Conservation (phyloP, 305 asterid genomes). For the Fraxinus velutina region DNA sequence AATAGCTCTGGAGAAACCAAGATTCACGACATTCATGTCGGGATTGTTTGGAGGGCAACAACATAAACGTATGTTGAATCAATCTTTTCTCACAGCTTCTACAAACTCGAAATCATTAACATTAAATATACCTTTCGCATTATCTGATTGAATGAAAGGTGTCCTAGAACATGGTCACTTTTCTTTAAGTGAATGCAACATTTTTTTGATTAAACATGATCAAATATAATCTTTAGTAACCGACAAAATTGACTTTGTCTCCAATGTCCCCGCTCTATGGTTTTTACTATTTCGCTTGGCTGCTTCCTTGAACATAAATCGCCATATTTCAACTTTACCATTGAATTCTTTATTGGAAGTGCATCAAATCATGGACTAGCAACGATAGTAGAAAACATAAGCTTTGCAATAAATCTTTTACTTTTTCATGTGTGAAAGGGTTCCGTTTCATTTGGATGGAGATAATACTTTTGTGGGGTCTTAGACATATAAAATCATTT, state of each 20-base stretch:
- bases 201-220: not conserved
- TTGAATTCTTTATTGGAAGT: not conserved
- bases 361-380: not conserved
- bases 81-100: not conserved
- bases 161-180: not conserved
- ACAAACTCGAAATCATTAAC: not conserved
- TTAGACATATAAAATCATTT: not conserved
- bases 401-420: not conserved
- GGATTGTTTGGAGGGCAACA: not conserved
- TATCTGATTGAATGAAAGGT: not conserved
- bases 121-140: not conserved
- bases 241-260: not conserved
- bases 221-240: not conserved
- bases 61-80: not conserved
- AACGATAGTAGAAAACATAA: not conserved
- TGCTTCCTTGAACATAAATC: not conserved
- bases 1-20: not conserved
- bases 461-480: not conserved
- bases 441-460: not conserved
- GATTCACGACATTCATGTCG: not conserved
- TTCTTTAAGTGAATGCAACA: not conserved
- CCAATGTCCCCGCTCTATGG: not conserved
- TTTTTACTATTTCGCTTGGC: not conserved
- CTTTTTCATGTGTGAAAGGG: not conserved
- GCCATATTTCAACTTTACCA: not conserved